Evolutionary conservation across 2,329 filamentous ascomycete genomes (phyloP).

Genomic region (Nothopassalora personata): DNA sequence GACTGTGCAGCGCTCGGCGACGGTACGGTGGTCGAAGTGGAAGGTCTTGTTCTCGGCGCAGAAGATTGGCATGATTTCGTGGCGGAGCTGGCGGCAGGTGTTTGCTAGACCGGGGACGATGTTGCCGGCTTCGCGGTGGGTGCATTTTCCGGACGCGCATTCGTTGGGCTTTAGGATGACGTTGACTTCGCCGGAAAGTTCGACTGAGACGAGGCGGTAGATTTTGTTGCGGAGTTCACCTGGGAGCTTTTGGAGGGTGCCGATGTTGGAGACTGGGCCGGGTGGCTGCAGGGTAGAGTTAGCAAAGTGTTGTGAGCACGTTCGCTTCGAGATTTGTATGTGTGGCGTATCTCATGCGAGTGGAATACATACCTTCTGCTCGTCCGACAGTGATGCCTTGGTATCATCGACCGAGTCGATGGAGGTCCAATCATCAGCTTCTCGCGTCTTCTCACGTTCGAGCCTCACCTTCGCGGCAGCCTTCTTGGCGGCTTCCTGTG

Average conservation of each 20-base stretch:
- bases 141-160: slow-evolving; percentile 19
- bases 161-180: slow-evolving; percentile 12
- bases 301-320: background rate
- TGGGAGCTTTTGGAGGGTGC: slow-evolving; percentile 22
- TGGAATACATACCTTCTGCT: background rate
- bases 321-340: background rate
- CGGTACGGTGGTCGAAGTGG: slow-evolving; percentile 22
- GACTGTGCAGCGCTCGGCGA: slow-evolving; percentile 20
- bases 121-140: slow-evolving; percentile 12
- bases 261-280: slow-evolving; percentile 19
- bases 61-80: slow-evolving; percentile 23
- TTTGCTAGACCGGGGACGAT: slow-evolving; percentile 22
- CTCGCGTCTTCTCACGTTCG: background rate
- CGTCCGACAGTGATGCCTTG: background rate
- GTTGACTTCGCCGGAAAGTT: slow-evolving; percentile 5
- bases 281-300: background rate
- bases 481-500: background rate
- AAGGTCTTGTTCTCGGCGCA: slow-evolving; percentile 20
- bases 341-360: background rate
- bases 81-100: slow-evolving; percentile 24
- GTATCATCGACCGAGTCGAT: background rate
- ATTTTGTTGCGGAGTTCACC: slow-evolving; percentile 26
- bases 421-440: background rate
- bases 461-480: background rate
- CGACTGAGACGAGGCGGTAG: slow-evolving; percentile 20